phyloP scores from a whole-genome alignment of 768 basidiomycete genomes.

The Astraeus odoratus region DNA sequence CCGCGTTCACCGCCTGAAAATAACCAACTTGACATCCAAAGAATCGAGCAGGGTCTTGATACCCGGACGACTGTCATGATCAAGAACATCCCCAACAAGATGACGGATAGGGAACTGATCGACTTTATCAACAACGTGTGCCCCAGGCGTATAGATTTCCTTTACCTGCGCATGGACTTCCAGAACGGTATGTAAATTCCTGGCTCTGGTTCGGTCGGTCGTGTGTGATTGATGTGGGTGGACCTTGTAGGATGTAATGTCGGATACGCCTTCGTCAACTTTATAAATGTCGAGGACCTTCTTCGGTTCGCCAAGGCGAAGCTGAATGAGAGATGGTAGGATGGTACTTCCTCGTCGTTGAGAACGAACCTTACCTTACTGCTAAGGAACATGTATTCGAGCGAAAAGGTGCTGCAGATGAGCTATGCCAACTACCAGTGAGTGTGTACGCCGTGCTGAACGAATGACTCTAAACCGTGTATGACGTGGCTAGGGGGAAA shows the following conservation, averaged over 20 bases:
- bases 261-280: slow-evolving; percentile 87
- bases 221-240: slow-evolving; percentile 6
- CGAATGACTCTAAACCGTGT: slow-evolving; percentile 6
- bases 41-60: slow-evolving; percentile 72
- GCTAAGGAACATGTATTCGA: slow-evolving; percentile 83
- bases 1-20: slow-evolving; percentile 30
- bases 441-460: slow-evolving; percentile 23
- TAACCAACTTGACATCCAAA: slow-evolving; percentile 59
- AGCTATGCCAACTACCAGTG: slow-evolving; percentile 91
- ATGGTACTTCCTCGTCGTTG: slow-evolving; percentile 3
- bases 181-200: slow-evolving; percentile 50
- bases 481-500: slow-evolving; percentile 54
- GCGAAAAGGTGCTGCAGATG: slow-evolving; percentile 87
- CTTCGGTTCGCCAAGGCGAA: slow-evolving; percentile 65
- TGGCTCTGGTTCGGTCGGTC: neutral
- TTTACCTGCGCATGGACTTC: slow-evolving; percentile 86
- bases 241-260: slow-evolving; percentile 59
- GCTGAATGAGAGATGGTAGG: slow-evolving; percentile 77
- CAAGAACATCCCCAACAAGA: slow-evolving; percentile 91
- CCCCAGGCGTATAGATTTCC: slow-evolving; percentile 74
- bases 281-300: slow-evolving; percentile 72
- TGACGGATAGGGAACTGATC: slow-evolving; percentile 69
- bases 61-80: slow-evolving; percentile 85
- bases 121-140: slow-evolving; percentile 65
- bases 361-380: slow-evolving; percentile 3